These are phyloP conservation scores for Ilyonectria destructans DNA, from an alignment of 2,329 filamentous ascomycete species.

Conservation along the genomic window DNA sequence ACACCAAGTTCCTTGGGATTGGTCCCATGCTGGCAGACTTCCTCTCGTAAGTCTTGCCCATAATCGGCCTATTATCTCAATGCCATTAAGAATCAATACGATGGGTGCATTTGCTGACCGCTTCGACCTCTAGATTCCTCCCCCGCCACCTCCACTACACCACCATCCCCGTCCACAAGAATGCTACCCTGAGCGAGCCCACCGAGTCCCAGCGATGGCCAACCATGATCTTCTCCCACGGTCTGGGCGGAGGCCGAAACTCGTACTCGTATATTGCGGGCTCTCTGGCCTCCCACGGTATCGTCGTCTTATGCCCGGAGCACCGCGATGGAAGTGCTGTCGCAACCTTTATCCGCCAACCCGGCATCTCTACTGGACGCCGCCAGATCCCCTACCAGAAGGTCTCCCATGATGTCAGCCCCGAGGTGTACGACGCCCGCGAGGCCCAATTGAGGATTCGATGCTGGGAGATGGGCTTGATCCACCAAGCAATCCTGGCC, in stretches of 20 bases:
- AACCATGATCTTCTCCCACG: slow-evolving; percentile 89
- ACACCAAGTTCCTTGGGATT: slow-evolving; percentile 83
- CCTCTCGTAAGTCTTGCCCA: slow-evolving; percentile 67
- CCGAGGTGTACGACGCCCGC: slow-evolving; percentile 77
- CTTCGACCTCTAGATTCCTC: slow-evolving; percentile 66
- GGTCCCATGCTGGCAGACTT: slow-evolving; percentile 71
- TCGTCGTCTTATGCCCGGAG: slow-evolving; percentile 86
- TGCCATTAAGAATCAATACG: background rate
- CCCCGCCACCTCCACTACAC: slow-evolving; percentile 83
- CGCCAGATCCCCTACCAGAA: slow-evolving; percentile 64
- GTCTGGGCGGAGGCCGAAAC: slow-evolving; percentile 85
- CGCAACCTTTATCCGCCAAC: slow-evolving; percentile 79
- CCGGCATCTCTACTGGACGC: slow-evolving; percentile 55
- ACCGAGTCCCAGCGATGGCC: slow-evolving; percentile 76
- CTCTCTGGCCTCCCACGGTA: slow-evolving; percentile 84
- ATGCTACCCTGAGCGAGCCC: slow-evolving; percentile 74
- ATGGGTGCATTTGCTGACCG: slow-evolving; percentile 13
- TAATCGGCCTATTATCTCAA: background rate
- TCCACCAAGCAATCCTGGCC: slow-evolving; percentile 78
- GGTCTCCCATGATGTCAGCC: slow-evolving; percentile 75
- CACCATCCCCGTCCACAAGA: slow-evolving; percentile 80
- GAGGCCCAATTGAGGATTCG: slow-evolving; percentile 83
- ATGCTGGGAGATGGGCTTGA: slow-evolving; percentile 83
- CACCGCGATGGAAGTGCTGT: slow-evolving; percentile 88
- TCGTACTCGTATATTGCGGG: slow-evolving; percentile 89